These are phyloP conservation scores for Suillus paluster DNA, from an alignment of 768 basidiomycete species.

Conservation along the genomic window DNA sequence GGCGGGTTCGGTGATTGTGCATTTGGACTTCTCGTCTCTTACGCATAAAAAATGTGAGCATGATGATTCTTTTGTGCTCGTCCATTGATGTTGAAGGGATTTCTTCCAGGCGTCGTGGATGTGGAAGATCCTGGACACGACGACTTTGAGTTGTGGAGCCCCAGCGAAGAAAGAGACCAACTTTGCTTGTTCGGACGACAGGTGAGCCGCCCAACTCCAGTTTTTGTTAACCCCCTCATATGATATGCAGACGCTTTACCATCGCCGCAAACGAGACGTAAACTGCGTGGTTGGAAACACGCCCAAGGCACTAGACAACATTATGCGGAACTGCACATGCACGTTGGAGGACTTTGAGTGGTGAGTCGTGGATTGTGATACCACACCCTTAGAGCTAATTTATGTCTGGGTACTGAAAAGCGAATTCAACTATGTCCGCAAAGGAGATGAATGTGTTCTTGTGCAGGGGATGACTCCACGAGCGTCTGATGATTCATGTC, in stretches of 20 bases:
- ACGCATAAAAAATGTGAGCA: conserved; percentile 76
- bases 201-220: conserved; percentile 43
- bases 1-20: conserved; percentile 58
- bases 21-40: conserved; percentile 87
- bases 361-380: conserved; percentile 48
- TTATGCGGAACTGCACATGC: conserved; percentile 79
- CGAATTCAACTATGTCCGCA: conserved; percentile 89
- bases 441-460: conserved; percentile 79
- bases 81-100: conserved; percentile 10
- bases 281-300: conserved; percentile 86
- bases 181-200: conserved; percentile 91
- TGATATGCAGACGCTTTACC: conserved; percentile 75
- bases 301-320: conserved; percentile 51
- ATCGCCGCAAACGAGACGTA: conserved; percentile 77
- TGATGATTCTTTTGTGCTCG: not conserved
- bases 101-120: conserved; percentile 64
- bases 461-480: conserved; percentile 70
- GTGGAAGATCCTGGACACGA: conserved; percentile 76
- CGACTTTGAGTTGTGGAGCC: conserved; percentile 98
- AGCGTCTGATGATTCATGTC: conserved; percentile 64
- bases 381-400: not conserved
- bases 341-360: conserved; percentile 87
- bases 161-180: conserved; percentile 86
- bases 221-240: conserved; percentile 4
- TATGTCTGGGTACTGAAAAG: conserved; percentile 43